Base-by-base conservation (phyloP, 257 asterid genomes). In the Datura wrightii region DNA sequence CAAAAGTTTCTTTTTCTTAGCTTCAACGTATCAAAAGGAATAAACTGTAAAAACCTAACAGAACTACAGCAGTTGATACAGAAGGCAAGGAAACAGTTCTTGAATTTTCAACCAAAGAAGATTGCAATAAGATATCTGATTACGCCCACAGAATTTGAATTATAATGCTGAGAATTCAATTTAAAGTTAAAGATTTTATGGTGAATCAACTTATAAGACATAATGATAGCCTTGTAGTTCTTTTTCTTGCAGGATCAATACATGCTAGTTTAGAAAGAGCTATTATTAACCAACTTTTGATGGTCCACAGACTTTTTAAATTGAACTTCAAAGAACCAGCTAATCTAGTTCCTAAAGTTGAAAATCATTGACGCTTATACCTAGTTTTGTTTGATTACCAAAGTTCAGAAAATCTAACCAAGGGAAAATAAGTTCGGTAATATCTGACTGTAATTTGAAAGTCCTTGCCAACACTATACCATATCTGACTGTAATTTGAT, bases 171-270 rank as follows among this genome's bases (percentile, higher is more conserved):
- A 42, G 8, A 41, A 70, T 41, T 74, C 59, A 48, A 74, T 50
- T 78, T 78, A 78, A 78, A 15, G 63, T 78, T 78, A 63, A 78
- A 52, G 16, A 78, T 52, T 78, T 74, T 76, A 31, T 14, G 62
- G 62, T 78, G 82, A 14, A 31, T 24, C 63, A 78, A 78, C 63
- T 31, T 50, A 31, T 18, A 78, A 14, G 63, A 52, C 82, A 78
- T 31, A 34, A 8, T 2, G 11, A 50, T 78, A 48, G 7, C 48
- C 63, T 34, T 78, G 63, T 2, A 8, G 24, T 78, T 78, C 41
- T 34, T 78, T 52, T 78, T 14, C 48, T 78, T 31, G n/a, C 44
- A 24, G 9, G n/a, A 74, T 74, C 81, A 24, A 74, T 48, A 44
- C 16, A 19, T 72, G 58, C 80, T 72, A 72, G 80, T 72, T 13